Evolutionary conservation across 164 flowering plant genomes (phyloP).

Genomic region (Houttuynia cordata): DNA sequence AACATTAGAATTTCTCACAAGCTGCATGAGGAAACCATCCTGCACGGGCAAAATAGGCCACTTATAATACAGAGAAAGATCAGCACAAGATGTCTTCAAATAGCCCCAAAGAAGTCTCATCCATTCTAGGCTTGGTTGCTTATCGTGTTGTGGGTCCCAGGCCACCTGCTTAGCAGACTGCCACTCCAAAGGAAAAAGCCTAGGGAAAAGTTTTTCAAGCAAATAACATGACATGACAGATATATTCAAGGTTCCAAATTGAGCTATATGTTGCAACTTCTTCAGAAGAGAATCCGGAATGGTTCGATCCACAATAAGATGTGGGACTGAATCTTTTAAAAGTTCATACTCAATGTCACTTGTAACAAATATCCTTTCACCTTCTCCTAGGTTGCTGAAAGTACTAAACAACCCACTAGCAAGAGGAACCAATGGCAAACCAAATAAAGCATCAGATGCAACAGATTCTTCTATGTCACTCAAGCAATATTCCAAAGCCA

Average conservation of each 20-base stretch:
- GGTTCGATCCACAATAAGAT: slow-evolving; percentile 51
- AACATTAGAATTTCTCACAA: slow-evolving; percentile 62
- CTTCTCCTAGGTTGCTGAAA: slow-evolving; percentile 47
- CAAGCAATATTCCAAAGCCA: slow-evolving; percentile 82
- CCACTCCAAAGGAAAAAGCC: slow-evolving; percentile 79
- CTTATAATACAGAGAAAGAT: slow-evolving; percentile 60
- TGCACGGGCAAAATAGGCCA: slow-evolving; percentile 91
- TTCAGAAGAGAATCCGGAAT: slow-evolving; percentile 51
- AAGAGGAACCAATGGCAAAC: slow-evolving; percentile 82
- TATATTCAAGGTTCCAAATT: slow-evolving; percentile 46
- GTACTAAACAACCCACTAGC: slow-evolving; percentile 64
- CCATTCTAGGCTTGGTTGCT: slow-evolving; percentile 86
- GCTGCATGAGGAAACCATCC: slow-evolving; percentile 46
- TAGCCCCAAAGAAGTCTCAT: slow-evolving; percentile 66
- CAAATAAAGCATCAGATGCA: slow-evolving; percentile 37
- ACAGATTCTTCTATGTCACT: slow-evolving; percentile 42
- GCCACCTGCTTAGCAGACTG: slow-evolving; percentile 48
- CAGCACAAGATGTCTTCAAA: slow-evolving; percentile 59
- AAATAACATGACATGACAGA: slow-evolving; percentile 52
- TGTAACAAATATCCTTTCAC: slow-evolving; percentile 65
- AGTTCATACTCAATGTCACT: slow-evolving; percentile 63
- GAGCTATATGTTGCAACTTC: slow-evolving; percentile 57
- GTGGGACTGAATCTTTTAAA: slow-evolving; percentile 63
- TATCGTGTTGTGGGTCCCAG: slow-evolving; percentile 70
- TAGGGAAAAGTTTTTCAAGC: slow-evolving; percentile 59